A percentile compares a stretch with the other conserved stretches of the same genome.
These are phyloP conservation scores for Tetrahymena malaccensis DNA, from an alignment of 73 alveolate genomes.

Conservation along the genomic window DNA sequence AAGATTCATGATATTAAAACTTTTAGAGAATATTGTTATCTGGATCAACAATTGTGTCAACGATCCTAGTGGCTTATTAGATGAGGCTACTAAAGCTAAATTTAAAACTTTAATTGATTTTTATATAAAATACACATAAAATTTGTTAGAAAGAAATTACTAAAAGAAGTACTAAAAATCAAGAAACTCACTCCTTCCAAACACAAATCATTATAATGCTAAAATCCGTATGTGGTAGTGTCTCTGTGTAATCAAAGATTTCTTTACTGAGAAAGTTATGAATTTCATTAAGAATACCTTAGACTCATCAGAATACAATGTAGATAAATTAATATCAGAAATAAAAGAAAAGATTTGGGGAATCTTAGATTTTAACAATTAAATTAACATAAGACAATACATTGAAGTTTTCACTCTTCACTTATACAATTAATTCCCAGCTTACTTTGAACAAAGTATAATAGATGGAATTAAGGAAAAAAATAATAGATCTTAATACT, in stretches of 20 bases:
- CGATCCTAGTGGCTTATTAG: not conserved
- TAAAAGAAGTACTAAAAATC: conserved; percentile 1
- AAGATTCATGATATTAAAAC: conserved; percentile 5
- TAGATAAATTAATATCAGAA: not conserved
- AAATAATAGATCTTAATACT: not conserved
- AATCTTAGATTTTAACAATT: not conserved
- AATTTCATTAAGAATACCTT: not conserved
- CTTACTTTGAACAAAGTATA: not conserved
- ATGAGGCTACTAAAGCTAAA: not conserved
- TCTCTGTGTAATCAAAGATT: not conserved
- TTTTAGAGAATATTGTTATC: conserved; percentile 1
- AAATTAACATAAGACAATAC: not conserved
- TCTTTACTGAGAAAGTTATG: not conserved
- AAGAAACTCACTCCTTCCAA: not conserved
- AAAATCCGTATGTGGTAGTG: not conserved
- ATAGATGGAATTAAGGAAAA: not conserved
- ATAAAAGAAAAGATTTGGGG: not conserved
- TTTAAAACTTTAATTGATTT: conserved; percentile 4
- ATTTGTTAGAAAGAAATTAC: conserved; percentile 8
- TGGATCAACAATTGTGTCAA: not conserved
- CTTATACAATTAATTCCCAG: not conserved
- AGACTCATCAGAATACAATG: not conserved
- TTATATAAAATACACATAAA: conserved; percentile 24
- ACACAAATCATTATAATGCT: not conserved
- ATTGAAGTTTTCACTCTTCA: not conserved